These are phyloP conservation scores for Ogataea methylovora DNA, from an alignment of 805 yeast genomes.

Conservation along the genomic window DNA sequence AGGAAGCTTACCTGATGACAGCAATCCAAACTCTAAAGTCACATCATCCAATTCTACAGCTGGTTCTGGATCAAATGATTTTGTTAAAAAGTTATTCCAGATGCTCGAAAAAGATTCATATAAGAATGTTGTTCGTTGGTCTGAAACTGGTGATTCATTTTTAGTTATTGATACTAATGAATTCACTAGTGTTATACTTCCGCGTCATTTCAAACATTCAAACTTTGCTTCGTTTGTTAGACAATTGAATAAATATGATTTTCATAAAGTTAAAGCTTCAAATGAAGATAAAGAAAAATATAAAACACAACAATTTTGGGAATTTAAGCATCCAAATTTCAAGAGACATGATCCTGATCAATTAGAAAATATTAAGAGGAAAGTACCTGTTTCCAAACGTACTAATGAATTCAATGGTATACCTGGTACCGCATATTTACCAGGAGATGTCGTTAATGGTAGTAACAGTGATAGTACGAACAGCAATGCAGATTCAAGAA, in stretches of 20 bases:
- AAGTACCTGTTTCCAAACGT: constrained; percentile 55
- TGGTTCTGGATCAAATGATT: constrained; percentile 56
- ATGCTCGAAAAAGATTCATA: constrained; percentile 84
- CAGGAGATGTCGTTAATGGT: background rate
- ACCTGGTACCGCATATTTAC: background rate
- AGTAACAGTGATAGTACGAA: too few relatives aligned
- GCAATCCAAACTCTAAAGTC: background rate
- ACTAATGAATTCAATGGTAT: background rate
- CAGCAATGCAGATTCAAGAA: background rate
- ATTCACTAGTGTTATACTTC: constrained; percentile 81
- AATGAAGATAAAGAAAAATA: constrained; percentile 53
- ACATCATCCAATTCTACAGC: background rate
- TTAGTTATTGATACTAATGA: constrained; percentile 86
- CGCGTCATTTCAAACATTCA: constrained; percentile 89
- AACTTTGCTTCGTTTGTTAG: constrained; percentile 94
- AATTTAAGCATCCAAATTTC: constrained; percentile 88
- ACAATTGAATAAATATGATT: constrained; percentile 93
- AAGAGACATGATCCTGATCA: constrained; percentile 67
- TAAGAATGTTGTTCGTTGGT: constrained; percentile 76
- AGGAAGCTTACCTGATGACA: too few relatives aligned
- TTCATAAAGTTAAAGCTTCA: constrained; percentile 84
- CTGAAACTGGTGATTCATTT: constrained; percentile 76
- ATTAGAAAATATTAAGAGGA: constrained; percentile 80
- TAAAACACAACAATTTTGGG: constrained; percentile 64
- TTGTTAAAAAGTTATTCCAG: constrained; percentile 69